phyloP scores from a whole-genome alignment of 73 alveolate genomes.

The Paramecium sexaurelia region DNA sequence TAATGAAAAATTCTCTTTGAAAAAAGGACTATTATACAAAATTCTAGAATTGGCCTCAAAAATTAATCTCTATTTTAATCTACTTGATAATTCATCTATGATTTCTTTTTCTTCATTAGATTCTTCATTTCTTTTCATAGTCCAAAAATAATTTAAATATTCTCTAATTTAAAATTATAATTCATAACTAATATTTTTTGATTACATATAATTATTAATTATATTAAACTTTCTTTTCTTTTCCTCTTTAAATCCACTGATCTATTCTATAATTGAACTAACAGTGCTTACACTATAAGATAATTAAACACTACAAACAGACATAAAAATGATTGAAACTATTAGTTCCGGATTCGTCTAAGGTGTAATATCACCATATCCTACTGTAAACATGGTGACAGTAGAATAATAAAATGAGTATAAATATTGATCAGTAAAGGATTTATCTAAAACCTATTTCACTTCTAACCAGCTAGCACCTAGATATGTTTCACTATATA shows the following conservation, averaged over 20 bases:
- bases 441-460: neutral
- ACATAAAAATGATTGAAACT: slow-evolving; percentile 44
- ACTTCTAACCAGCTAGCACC: slow-evolving; percentile 47
- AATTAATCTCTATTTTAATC: slow-evolving; percentile 14
- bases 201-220: slow-evolving; percentile 55
- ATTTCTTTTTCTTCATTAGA: slow-evolving; percentile 41
- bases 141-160: slow-evolving; percentile 64
- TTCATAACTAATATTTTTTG: slow-evolving; percentile 15
- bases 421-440: slow-evolving; percentile 52
- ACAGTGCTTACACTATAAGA: slow-evolving; percentile 59
- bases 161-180: neutral
- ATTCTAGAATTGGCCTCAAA: slow-evolving; percentile 57
- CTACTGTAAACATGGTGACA: slow-evolving; percentile 67
- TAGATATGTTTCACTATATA: neutral
- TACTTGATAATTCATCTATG: slow-evolving; percentile 21
- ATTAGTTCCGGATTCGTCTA: slow-evolving; percentile 28
- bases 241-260: neutral
- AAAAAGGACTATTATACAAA: slow-evolving; percentile 16
- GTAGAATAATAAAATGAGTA: slow-evolving; percentile 57
- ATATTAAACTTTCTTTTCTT: slow-evolving; percentile 34
- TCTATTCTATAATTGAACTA: slow-evolving; percentile 34
- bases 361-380: slow-evolving; percentile 66
- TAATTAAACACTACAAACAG: slow-evolving; percentile 1
- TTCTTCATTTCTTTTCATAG: slow-evolving; percentile 4
- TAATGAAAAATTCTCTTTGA: slow-evolving; percentile 53